Base-by-base conservation (phyloP, 352 stramenopile genomes). In the Peronospora destructor region DNA sequence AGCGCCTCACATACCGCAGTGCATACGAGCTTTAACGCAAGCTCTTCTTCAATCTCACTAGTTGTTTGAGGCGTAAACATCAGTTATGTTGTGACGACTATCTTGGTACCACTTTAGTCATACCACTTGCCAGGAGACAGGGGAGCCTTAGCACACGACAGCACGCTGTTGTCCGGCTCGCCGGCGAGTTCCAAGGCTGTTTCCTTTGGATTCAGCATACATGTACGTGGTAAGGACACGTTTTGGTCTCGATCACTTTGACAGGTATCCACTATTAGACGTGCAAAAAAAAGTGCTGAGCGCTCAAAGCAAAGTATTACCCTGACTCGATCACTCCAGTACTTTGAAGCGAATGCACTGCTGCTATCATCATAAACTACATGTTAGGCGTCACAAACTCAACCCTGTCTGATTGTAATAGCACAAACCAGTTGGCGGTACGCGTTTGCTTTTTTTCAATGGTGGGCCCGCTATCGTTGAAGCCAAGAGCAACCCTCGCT, bases 81-180 rank as follows among this genome's bases (percentile, higher is more conserved):
- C 25, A 26, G 21, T n/a, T 11, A 12, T 6, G 14, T 35, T 34
- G 40, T 17, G 14, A 36, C 11, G 6, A 19, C 6, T 37, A 25
- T 34, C 5, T 50, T 7, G 26, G 4, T 14, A 53, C 4, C 30
- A 16, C 1, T 14, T 6, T 28, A 6, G 51, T 54, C 59, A 26
- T 61, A 68, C 55, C 48, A 57, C 37, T 68, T 49, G 7, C 51
- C 49, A 46, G 49, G 34, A 38, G 55, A 61, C 3, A 34, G n/a
- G 34, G 26, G 29, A 54, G 28, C n/a, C 39, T 45, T 21, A 45
- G 19, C 29, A 44, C 23, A 38, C 12, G 32, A 30, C 19, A 53
- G 39, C 14, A 35, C 14, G 7, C 30, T 45, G 11, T 49, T 48
- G 3, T 6, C 11, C 30, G 8, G 12, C n/a, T 49, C 36, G 42